phyloP scores from a whole-genome alignment of 257 asterid species.

The Verbascum thapsus region DNA sequence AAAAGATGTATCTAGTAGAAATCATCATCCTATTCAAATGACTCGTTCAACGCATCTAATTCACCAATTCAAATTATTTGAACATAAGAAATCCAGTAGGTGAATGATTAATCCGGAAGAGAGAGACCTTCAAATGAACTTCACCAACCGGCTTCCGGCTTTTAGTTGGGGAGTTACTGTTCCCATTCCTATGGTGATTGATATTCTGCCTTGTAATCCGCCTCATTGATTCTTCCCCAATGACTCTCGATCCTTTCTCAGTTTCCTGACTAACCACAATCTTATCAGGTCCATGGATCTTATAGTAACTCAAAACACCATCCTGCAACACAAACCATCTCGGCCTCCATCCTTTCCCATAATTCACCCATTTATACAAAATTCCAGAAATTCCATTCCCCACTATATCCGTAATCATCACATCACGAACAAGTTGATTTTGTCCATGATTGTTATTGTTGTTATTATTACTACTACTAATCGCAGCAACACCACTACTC shows the following conservation, averaged over 20 bases:
- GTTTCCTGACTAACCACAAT: slow-evolving; percentile 60
- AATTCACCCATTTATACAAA: slow-evolving; percentile 90
- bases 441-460: slow-evolving; percentile 29
- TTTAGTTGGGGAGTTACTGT: slow-evolving; percentile 37
- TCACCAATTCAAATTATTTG: slow-evolving; percentile 8
- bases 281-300: slow-evolving; percentile 94
- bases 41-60: no score
- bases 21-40: slow-evolving; percentile 1
- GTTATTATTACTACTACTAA: not conserved
- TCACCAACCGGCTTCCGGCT: slow-evolving; percentile 78
- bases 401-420: slow-evolving; percentile 80
- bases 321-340: slow-evolving; percentile 96
- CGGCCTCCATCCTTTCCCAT: slow-evolving; percentile 97
- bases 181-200: slow-evolving; percentile 37
- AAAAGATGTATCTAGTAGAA: no score
- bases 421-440: slow-evolving; percentile 40
- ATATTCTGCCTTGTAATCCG: slow-evolving; percentile 46
- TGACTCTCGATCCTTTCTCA: slow-evolving; percentile 76
- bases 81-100: not conserved
- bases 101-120: slow-evolving; percentile 21
- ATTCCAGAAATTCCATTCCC: slow-evolving; percentile 86
- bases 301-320: slow-evolving; percentile 87
- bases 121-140: slow-evolving; percentile 78
- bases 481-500: not conserved
- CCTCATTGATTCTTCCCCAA: slow-evolving; percentile 77